Evolutionary conservation across 2,329 filamentous ascomycete species (phyloP).

Genomic region (Beauveria brongniartii): DNA sequence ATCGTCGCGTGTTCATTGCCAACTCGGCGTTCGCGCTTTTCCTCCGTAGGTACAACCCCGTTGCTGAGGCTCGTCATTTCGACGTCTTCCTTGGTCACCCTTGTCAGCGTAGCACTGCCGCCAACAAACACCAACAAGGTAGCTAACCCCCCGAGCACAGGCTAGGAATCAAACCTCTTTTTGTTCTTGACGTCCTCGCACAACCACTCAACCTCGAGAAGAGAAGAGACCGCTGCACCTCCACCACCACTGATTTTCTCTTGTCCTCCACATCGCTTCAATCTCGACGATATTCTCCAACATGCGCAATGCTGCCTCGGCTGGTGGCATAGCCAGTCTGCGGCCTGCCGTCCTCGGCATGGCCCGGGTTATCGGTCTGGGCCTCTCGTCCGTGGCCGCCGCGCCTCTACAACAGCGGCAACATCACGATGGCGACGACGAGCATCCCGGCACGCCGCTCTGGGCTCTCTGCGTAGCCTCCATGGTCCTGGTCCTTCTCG

Average conservation of each 20-base stretch:
- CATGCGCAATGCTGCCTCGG: constrained; percentile 21
- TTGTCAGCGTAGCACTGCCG: too few species aligned
- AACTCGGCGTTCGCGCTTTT: too few species aligned
- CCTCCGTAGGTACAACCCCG: too few species aligned
- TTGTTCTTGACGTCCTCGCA: too few species aligned
- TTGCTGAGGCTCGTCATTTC: too few species aligned
- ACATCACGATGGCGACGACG: constrained; percentile 35
- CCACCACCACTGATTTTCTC: not conserved
- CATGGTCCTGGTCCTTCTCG: constrained; percentile 71
- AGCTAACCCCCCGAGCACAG: too few species aligned
- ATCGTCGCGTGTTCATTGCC: too few species aligned
- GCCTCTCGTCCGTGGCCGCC: constrained; percentile 40
- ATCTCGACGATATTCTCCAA: not conserved
- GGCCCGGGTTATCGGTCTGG: constrained; percentile 41
- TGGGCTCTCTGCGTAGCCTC: constrained; percentile 79
- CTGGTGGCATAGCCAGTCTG: constrained; percentile 30
- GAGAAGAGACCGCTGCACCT: too few species aligned
- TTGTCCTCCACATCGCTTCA: not conserved
- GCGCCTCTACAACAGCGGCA: constrained; percentile 30
- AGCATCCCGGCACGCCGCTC: constrained; percentile 49
- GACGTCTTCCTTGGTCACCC: too few species aligned
- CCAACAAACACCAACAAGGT: too few species aligned
- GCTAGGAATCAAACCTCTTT: too few species aligned
- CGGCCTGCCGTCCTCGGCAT: constrained; percentile 44
- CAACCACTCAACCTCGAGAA: too few species aligned